Conservation (phyloP, 2,329 filamentous ascomycete species). For the Trichophaea hybrida region DNA sequence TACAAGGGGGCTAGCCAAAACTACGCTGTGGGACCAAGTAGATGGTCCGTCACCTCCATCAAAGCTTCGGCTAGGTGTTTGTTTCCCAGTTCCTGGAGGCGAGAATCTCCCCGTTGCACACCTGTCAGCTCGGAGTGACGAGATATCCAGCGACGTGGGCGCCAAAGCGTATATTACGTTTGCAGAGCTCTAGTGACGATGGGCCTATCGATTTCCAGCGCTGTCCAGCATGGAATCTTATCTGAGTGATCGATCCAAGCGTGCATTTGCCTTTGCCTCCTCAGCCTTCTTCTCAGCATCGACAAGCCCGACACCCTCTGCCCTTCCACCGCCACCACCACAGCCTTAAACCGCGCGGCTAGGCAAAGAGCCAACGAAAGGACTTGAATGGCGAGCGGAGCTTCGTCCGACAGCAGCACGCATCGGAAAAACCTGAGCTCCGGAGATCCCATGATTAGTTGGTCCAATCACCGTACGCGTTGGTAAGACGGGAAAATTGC, state of each 20-base stretch:
- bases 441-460: too few relatives aligned
- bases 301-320: neutral
- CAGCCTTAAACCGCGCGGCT: neutral
- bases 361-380: neutral
- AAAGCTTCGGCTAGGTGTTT: slow-evolving; percentile 6
- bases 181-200: neutral
- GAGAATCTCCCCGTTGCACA: neutral
- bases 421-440: too few relatives aligned
- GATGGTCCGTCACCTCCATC: neutral
- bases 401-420: too few relatives aligned
- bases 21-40: neutral
- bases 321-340: neutral
- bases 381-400: neutral
- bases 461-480: too few relatives aligned
- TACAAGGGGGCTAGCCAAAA: neutral
- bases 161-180: neutral
- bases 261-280: neutral
- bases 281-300: neutral
- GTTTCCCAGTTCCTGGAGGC: neutral
- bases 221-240: neutral
- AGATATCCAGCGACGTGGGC: neutral
- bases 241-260: neutral
- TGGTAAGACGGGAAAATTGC: too few relatives aligned
- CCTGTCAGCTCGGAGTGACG: neutral
- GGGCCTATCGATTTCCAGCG: neutral